Percentiles rank a stretch among this genome's conserved stretches.
phyloP scores from a whole-genome alignment of 2,329 filamentous ascomycete species.

The Metarhizium humberi region DNA sequence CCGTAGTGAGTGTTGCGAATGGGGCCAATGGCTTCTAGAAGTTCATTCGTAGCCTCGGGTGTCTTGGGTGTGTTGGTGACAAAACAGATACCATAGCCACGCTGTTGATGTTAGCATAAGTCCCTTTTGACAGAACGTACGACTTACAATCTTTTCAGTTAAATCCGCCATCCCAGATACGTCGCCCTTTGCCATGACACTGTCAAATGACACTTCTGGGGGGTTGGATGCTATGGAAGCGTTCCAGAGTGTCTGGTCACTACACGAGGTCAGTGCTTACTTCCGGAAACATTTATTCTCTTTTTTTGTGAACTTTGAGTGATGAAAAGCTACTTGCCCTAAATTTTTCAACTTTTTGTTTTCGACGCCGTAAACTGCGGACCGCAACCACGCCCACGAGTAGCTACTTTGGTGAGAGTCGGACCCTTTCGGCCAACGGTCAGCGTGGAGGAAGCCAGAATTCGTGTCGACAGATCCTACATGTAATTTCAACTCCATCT shows the following conservation, averaged over 20 bases:
- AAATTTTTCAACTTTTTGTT: conserved; percentile 16
- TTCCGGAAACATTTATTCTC: not conserved
- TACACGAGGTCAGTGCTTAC: not conserved
- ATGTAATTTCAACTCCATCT: conserved; percentile 24
- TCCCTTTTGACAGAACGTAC: conserved; percentile 3
- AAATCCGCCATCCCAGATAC: conserved; percentile 47
- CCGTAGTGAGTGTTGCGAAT: conserved; percentile 90
- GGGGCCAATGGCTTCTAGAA: conserved; percentile 75
- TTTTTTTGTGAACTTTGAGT: not conserved
- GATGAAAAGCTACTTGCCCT: conserved; percentile 2
- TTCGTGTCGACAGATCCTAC: conserved; percentile 12
- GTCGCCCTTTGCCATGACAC: conserved; percentile 44
- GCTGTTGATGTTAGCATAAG: conserved; percentile 31
- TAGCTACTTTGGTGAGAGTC: conserved; percentile 64
- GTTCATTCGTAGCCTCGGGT: conserved; percentile 61
- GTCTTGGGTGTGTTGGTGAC: conserved; percentile 57
- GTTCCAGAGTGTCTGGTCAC: conserved; percentile 14
- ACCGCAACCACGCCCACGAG: conserved; percentile 40
- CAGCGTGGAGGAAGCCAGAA: not conserved
- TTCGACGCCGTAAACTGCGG: conserved; percentile 21
- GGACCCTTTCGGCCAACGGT: conserved; percentile 45
- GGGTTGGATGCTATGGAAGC: conserved; percentile 28
- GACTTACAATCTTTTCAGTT: conserved; percentile 53
- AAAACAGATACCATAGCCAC: conserved; percentile 66
- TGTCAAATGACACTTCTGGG: conserved; percentile 51